phyloP scores from a whole-genome alignment of 2,329 filamentous ascomycete genomes.

The Hortaea sp. region DNA sequence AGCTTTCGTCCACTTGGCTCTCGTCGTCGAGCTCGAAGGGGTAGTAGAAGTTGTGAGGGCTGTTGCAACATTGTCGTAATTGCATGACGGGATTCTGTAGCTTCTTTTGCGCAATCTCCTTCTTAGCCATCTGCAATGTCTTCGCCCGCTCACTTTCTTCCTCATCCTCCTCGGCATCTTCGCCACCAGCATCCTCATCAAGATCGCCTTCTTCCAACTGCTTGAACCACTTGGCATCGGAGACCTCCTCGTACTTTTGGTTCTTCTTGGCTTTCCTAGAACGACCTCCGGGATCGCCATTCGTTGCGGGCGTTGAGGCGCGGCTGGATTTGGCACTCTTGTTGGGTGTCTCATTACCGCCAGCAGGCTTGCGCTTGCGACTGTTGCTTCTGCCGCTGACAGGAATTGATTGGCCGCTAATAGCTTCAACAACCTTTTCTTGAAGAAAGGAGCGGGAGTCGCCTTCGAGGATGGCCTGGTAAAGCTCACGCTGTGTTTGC shows the following conservation, averaged over 20 bases:
- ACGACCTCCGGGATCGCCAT: conserved; percentile 35
- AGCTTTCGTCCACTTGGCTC: conserved; percentile 56
- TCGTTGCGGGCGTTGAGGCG: conserved; percentile 58
- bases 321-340: conserved; percentile 71
- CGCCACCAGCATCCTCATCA: conserved; percentile 31
- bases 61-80: conserved; percentile 82
- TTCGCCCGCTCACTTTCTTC: conserved; percentile 57
- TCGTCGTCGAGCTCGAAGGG: conserved; percentile 59
- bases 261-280: conserved; percentile 43
- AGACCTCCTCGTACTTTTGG: conserved; percentile 58
- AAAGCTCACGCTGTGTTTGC: conserved; percentile 80
- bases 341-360: conserved; percentile 37
- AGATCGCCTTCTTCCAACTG: conserved; percentile 54
- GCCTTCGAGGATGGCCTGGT: conserved; percentile 59
- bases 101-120: conserved; percentile 83
- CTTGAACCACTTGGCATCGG: conserved; percentile 75
- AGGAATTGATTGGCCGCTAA: conserved; percentile 47
- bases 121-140: conserved; percentile 69
- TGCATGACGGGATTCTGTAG: conserved; percentile 90
- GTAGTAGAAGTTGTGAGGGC: conserved; percentile 92
- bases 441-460: conserved; percentile 53
- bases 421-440: conserved; percentile 59
- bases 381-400: conserved; percentile 35
- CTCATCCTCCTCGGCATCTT: conserved; percentile 35
- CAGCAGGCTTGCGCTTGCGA: conserved; percentile 47